Evolutionary conservation across 1,139 yeast species (phyloP).

Genomic region (Lipomyces yarrowii): DNA sequence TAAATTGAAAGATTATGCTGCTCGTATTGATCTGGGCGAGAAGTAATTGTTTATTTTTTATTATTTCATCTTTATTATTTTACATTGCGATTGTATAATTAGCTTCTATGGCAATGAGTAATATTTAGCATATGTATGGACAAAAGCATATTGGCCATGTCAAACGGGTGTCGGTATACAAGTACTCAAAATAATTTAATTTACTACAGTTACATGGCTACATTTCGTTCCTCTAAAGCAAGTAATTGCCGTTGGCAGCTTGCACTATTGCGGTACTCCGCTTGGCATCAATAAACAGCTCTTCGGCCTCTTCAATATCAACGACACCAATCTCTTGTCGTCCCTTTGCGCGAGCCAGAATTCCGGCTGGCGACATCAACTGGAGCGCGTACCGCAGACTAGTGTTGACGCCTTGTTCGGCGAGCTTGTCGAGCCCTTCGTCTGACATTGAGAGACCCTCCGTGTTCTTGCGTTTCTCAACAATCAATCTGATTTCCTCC

Average conservation of each 20-base stretch:
- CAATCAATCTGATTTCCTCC: conserved; percentile 80
- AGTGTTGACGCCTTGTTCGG: conserved; percentile 69
- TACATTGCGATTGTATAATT: not conserved
- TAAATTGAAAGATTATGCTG: conserved; percentile 55
- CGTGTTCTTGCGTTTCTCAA: conserved; percentile 75
- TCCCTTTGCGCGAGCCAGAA: conserved; percentile 73
- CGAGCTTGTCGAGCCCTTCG: conserved; percentile 72
- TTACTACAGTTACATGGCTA: not conserved
- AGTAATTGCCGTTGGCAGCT: conserved; percentile 17
- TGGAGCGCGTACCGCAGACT: conserved; percentile 92
- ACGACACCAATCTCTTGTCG: conserved; percentile 66
- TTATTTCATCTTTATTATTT: not conserved
- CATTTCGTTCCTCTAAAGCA: not conserved
- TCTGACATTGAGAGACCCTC: conserved; percentile 67
- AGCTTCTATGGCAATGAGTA: not conserved
- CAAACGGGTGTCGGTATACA: not conserved
- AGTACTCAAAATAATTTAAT: not conserved
- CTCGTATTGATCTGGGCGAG: conserved; percentile 21
- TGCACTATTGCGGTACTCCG: conserved; percentile 74
- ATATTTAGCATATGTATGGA: not conserved
- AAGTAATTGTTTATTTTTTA: not conserved
- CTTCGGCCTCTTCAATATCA: conserved; percentile 86
- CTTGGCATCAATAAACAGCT: conserved; percentile 82
- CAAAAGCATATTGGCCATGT: not conserved
- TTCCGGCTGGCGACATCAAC: conserved; percentile 85